A percentile compares a stretch with the other conserved stretches of the same genome.
Evolutionary conservation across 208 protist species (phyloP).

Genomic region (Lotmaria passim): DNA sequence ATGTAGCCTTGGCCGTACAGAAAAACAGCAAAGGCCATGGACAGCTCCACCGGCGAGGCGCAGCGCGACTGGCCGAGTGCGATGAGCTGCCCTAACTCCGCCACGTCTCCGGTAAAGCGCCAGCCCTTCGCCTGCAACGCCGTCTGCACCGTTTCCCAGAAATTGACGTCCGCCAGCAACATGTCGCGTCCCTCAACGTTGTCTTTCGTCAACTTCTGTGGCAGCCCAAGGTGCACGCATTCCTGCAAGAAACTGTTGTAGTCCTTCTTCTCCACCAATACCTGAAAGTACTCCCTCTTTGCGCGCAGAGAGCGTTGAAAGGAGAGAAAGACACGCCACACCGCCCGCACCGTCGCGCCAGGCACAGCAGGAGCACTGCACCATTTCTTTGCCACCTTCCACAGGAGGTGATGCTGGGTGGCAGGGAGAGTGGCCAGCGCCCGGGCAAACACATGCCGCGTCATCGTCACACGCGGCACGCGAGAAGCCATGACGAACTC

Average conservation of each 20-base stretch:
- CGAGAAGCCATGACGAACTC: slow-evolving; percentile 61
- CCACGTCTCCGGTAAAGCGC: slow-evolving; percentile 46
- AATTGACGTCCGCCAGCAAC: slow-evolving; percentile 50
- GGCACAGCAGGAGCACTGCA: slow-evolving; percentile 49
- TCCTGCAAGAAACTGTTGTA: slow-evolving; percentile 59
- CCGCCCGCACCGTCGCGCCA: slow-evolving; percentile 41
- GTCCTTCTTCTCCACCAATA: slow-evolving; percentile 58
- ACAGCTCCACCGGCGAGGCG: slow-evolving; percentile 60
- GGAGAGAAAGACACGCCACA: slow-evolving; percentile 69
- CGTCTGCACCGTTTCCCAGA: slow-evolving; percentile 73
- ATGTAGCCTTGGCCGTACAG: slow-evolving; percentile 74
- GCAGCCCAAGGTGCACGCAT: slow-evolving; percentile 44
- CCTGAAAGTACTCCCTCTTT: slow-evolving; percentile 66
- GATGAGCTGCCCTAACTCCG: slow-evolving; percentile 49
- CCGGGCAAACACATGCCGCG: slow-evolving; percentile 58
- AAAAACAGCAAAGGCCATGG: slow-evolving; percentile 62
- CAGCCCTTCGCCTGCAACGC: slow-evolving; percentile 56
- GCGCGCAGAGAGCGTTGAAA: slow-evolving; percentile 56
- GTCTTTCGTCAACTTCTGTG: slow-evolving; percentile 2
- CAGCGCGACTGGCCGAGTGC: slow-evolving; percentile 45
- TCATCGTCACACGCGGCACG: slow-evolving; percentile 64
- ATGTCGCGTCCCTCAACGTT: slow-evolving; percentile 18
- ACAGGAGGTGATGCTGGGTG: slow-evolving; percentile 83
- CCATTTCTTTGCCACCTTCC: slow-evolving; percentile 65
- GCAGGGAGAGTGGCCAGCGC: slow-evolving; percentile 61